These are phyloP conservation scores for Chaetomium globosum DNA, from an alignment of 2,329 filamentous ascomycete genomes.

Conservation along the genomic window DNA sequence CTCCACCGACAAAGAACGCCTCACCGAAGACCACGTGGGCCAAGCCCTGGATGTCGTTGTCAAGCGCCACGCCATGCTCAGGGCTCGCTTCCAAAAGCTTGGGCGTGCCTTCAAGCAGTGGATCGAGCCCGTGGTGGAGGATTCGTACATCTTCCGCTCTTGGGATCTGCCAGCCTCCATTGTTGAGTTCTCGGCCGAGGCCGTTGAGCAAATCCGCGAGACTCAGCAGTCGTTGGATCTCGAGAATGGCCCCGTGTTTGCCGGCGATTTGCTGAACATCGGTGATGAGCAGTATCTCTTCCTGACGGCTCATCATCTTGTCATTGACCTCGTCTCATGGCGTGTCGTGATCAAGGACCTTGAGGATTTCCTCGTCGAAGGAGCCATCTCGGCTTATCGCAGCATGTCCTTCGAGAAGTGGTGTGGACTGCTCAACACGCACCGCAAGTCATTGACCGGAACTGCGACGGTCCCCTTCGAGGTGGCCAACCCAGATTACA, in stretches of 20 bases:
- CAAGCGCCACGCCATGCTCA: constrained; percentile 42
- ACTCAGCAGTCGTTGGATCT: constrained; percentile 33
- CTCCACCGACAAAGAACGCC: constrained; percentile 31
- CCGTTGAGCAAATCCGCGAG: constrained; percentile 27
- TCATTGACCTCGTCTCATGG: constrained; percentile 51
- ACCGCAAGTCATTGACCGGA: constrained; percentile 28
- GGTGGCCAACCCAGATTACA: constrained; percentile 24
- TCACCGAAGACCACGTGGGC: constrained; percentile 18
- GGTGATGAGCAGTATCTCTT: constrained; percentile 35
- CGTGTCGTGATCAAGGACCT: constrained; percentile 48
- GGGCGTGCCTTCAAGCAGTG: constrained; percentile 37
- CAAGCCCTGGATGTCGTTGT: constrained; percentile 37
- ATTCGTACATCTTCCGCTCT: constrained; percentile 30
- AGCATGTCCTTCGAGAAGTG: constrained; percentile 44
- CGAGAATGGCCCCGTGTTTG: constrained; percentile 35
- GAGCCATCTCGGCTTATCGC: constrained; percentile 22
- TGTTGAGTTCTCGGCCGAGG: background rate
- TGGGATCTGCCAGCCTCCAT: background rate
- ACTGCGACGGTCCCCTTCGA: constrained; percentile 19
- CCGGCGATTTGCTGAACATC: constrained; percentile 31
- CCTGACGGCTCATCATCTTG: constrained; percentile 43
- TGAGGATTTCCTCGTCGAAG: constrained; percentile 41
- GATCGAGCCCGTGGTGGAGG: constrained; percentile 29
- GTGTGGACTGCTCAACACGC: constrained; percentile 41
- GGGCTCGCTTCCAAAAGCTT: constrained; percentile 39